Conservation (phyloP, 1,284 basidiomycete species). For the Singerocomus rubriflavus region DNA sequence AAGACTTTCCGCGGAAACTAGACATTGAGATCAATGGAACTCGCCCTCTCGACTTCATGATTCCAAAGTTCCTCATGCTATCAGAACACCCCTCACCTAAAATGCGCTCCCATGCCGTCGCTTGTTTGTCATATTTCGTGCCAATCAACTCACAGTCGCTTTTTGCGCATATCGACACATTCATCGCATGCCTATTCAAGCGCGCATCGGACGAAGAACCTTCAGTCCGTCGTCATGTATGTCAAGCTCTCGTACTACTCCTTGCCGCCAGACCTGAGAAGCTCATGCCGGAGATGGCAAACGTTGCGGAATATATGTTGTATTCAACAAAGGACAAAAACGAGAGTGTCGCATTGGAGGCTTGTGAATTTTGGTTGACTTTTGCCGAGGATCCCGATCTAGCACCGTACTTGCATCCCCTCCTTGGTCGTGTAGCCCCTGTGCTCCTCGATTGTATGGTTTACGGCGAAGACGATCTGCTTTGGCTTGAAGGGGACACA, state of each 20-base stretch:
- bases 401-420: slow-evolving; percentile 79
- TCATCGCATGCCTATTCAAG: slow-evolving; percentile 92
- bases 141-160: slow-evolving; percentile 81
- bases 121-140: slow-evolving; percentile 92
- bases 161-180: slow-evolving; percentile 87
- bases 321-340: slow-evolving; percentile 98
- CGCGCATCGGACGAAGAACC: slow-evolving; percentile 91
- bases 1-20: slow-evolving; percentile 95
- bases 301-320: slow-evolving; percentile 98
- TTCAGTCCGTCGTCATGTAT: slow-evolving; percentile 93
- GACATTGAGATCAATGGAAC: slow-evolving; percentile 89
- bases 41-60: slow-evolving; percentile 88
- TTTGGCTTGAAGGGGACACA: slow-evolving; percentile 92
- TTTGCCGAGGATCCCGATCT: slow-evolving; percentile 95
- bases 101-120: slow-evolving; percentile 92
- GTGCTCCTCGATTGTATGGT: slow-evolving; percentile 96
- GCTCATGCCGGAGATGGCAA: slow-evolving; percentile 92
- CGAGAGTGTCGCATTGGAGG: slow-evolving; percentile 92
- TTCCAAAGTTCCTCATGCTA: slow-evolving; percentile 89
- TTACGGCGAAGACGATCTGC: slow-evolving; percentile 94
- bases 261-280: slow-evolving; percentile 93
- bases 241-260: slow-evolving; percentile 92
- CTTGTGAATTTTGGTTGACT: slow-evolving; percentile 99
- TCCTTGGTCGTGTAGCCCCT: slow-evolving; percentile 87
- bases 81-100: slow-evolving; percentile 82